Percentiles rank a stretch among this genome's conserved stretches.
These are phyloP conservation scores for Tetrahymena borealis DNA, from an alignment of 73 alveolate genomes.

Conservation along the genomic window DNA sequence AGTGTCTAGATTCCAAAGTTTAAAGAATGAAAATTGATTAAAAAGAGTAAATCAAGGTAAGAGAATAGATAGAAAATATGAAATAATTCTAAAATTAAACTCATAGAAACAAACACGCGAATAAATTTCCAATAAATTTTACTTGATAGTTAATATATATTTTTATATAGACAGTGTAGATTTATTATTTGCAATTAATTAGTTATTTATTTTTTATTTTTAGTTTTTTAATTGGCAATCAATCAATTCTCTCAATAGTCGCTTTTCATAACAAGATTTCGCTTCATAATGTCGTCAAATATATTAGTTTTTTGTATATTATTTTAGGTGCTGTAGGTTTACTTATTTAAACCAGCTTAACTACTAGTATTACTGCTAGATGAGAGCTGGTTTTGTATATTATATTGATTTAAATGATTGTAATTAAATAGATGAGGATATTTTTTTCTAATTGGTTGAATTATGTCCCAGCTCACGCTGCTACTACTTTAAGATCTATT, in stretches of 20 bases:
- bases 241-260: neutral
- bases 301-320: neutral
- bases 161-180: too few relatives aligned
- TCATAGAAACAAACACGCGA: too few relatives aligned
- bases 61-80: too few relatives aligned
- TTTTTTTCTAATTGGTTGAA: slow-evolving; percentile 4
- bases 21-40: too few relatives aligned
- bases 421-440: slow-evolving; percentile 9
- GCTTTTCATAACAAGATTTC: neutral
- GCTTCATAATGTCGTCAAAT: neutral
- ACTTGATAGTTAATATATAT: too few relatives aligned
- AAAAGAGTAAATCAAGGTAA: too few relatives aligned
- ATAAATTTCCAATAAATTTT: too few relatives aligned
- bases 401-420: neutral
- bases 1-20: too few relatives aligned
- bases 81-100: too few relatives aligned
- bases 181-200: too few relatives aligned
- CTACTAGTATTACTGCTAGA: neutral
- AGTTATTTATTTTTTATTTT: neutral
- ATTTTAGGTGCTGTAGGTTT: neutral
- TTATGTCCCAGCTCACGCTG: slow-evolving; percentile 4
- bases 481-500: neutral
- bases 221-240: neutral
- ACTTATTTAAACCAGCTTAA: neutral
- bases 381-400: neutral